A percentile compares a stretch with the other conserved stretches of the same genome.
Evolutionary conservation across 1,284 basidiomycete genomes (phyloP).

Genomic region (Cystobasidiaceae sp.): DNA sequence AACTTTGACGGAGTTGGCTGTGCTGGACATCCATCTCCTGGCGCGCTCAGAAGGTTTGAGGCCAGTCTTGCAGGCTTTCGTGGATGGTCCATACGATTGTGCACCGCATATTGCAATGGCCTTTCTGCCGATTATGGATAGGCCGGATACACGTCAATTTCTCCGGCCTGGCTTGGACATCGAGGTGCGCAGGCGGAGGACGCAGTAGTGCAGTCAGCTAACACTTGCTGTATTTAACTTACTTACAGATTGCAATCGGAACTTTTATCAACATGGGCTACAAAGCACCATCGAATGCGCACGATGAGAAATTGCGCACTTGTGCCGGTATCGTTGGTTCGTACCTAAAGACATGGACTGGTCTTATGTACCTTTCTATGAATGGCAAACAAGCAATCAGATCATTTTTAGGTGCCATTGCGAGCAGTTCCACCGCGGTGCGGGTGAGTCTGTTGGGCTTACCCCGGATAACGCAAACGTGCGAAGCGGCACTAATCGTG

Average conservation of each 20-base stretch:
- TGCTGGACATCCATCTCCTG: constrained; percentile 69
- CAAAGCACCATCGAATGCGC: constrained; percentile 47
- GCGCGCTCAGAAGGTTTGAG: constrained; percentile 76
- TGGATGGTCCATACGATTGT: constrained; percentile 81
- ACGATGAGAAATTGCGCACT: constrained; percentile 57
- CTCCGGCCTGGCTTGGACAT: constrained; percentile 79
- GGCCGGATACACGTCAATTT: constrained; percentile 74
- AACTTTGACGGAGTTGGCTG: constrained; percentile 85
- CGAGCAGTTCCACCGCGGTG: constrained; percentile 78
- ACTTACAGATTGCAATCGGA: constrained; percentile 66
- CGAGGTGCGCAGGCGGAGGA: constrained; percentile 76
- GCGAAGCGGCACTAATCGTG: too few species aligned
- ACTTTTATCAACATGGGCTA: constrained; percentile 88
- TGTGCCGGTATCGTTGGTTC: constrained; percentile 72
- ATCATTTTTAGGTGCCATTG: constrained; percentile 75
- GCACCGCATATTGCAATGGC: constrained; percentile 75
- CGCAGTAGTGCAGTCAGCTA: too few species aligned
- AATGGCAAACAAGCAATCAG: constrained; percentile 78
- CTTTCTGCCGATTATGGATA: constrained; percentile 80
- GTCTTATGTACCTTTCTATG: constrained; percentile 90
- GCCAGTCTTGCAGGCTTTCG: constrained; percentile 74
- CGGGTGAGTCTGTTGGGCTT: constrained; percentile 61
- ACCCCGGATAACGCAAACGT: too few species aligned
- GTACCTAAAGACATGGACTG: constrained; percentile 88
- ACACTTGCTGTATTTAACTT: constrained; percentile 35